Base-by-base conservation (phyloP, 257 asterid species). In the Handroanthus guayacan region DNA sequence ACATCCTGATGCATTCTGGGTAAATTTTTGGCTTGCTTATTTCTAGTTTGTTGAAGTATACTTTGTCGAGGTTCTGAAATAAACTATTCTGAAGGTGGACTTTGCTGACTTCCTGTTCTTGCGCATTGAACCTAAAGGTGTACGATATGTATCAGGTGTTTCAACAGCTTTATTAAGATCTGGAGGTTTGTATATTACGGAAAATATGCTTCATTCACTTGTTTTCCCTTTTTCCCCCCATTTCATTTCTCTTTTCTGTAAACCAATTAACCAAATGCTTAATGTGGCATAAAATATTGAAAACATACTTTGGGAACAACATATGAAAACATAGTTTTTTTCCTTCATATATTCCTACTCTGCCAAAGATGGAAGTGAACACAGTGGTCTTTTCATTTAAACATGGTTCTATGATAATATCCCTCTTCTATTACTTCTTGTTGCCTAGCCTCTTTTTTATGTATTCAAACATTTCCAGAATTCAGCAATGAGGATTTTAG, bases 1-100 rank as follows among this genome's bases (percentile, higher is more conserved):
- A 81, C 97, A 91, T 75, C 98, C 99, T 51, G 86, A 86, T 85
- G 99, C 99, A 73, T 91, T 95, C 55, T 95, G 99, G 99, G 99
- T 93, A 84, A 71, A 25, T 52, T 52, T 80, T 51, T 12, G 18
- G 34, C 56, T 57, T 75, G 47, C 72, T 64, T 62, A 61, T 64
- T 75, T 77, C 50, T 48, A 37, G 37, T 47, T 71, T 69, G 74
- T 57, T 66, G 37, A 45, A 36, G 43, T 36, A 11, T 47, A 16
- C 87, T 75, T 74, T 60, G 44, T 37, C 78, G 51, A 71, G 67
- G n/a, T 67, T 10, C 69, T 85, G 73, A 84, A 69, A 48, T 62
- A 69, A 77, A 52, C 51, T 58, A 67, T 74, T 81, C 25, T 83
- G 82, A 84, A 92, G 99, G 99, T 95, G 77, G 98, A 95, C 82